Base-by-base conservation (phyloP, 2,329 filamentous ascomycete species). In the Hawksworthiomyces lignivorus region DNA sequence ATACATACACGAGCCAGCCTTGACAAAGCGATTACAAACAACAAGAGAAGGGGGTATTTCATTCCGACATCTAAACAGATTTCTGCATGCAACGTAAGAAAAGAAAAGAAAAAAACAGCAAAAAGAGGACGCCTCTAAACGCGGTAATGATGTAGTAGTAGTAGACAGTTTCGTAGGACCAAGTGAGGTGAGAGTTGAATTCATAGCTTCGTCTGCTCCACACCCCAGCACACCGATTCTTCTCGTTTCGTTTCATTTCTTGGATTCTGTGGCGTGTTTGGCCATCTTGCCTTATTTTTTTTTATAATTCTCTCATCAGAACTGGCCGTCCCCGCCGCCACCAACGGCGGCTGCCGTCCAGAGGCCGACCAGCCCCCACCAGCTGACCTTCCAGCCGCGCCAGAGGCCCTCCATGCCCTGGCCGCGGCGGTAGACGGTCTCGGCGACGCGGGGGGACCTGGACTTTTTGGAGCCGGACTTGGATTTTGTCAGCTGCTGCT, bases 361-460 rank as follows among this genome's bases (percentile, higher is more conserved):
- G 9, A 87, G 70, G 8, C 83, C 83, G 10, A 86, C 77, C 7
- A 87, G 60, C 0, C 83, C 83, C 82, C 83, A 87, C 68, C 84
- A 85, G 45, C 80, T 84, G 28, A 87, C 80, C 58, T 84, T 80
- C 82, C 82, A 87, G 1, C 83, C 83, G 24, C 83, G 67, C 72
- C 81, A 84, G 11, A 87, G 65, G 0, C 83, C 83, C 31, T 78
- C 69, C 8, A 81, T 57, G 4, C 83, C 83, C 56, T 87, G 83
- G 0, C 83, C 83, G 53, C 74, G 77, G 40, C 65, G 64, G 49
- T 70, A 69, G 4, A 70, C 62, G 4, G 63, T 58, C 51, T 72
- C 67, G 7, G 60, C 51, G 2, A 64, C n/a, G n/a, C n/a, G n/a
- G n/a, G n/a, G n/a, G n/a, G n/a, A n/a, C n/a, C n/a, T n/a, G n/a